A percentile compares a stretch with the other conserved stretches of the same genome.
Evolutionary conservation across 352 stramenopile species (phyloP).

Genomic region (Peronospora tabacina): DNA sequence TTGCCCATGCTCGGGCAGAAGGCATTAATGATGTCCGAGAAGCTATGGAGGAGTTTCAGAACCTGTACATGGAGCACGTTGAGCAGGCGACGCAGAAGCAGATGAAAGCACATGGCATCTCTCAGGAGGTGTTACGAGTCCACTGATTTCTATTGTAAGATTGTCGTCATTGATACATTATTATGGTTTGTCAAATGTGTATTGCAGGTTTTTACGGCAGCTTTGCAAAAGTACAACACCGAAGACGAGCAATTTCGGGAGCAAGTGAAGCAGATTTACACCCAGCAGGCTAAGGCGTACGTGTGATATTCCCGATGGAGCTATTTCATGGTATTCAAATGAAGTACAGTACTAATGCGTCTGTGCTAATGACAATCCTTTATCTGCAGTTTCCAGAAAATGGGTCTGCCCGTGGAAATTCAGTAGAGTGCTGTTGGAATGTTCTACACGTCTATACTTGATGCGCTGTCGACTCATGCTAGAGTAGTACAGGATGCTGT

Average conservation of each 20-base stretch:
- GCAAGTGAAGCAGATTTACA: slow-evolving; percentile 66
- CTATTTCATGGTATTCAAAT: neutral
- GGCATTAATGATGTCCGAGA: slow-evolving; percentile 62
- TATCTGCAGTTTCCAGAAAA: slow-evolving; percentile 51
- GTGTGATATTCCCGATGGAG: slow-evolving; percentile 12
- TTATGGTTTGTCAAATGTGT: neutral
- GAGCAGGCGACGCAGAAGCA: slow-evolving; percentile 57
- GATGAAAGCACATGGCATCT: slow-evolving; percentile 58
- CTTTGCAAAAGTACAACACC: slow-evolving; percentile 58
- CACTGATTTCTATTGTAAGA: neutral
- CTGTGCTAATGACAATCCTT: slow-evolving; percentile 1
- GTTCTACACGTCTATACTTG: neutral
- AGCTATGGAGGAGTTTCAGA: slow-evolving; percentile 74
- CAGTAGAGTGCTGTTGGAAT: slow-evolving; percentile 23
- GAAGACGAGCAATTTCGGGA: slow-evolving; percentile 59
- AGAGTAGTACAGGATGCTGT: neutral
- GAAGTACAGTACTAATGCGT: slow-evolving; percentile 1
- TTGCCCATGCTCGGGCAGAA: slow-evolving; percentile 54
- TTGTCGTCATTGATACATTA: neutral
- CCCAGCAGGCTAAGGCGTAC: slow-evolving; percentile 57
- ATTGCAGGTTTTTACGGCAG: slow-evolving; percentile 52
- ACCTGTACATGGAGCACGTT: slow-evolving; percentile 68
- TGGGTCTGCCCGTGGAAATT: slow-evolving; percentile 54
- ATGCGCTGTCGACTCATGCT: slow-evolving; percentile 9
- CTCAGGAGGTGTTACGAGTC: slow-evolving; percentile 35